Conservation (phyloP, 2,329 filamentous ascomycete species). For the Aspergillus calidoustus region DNA sequence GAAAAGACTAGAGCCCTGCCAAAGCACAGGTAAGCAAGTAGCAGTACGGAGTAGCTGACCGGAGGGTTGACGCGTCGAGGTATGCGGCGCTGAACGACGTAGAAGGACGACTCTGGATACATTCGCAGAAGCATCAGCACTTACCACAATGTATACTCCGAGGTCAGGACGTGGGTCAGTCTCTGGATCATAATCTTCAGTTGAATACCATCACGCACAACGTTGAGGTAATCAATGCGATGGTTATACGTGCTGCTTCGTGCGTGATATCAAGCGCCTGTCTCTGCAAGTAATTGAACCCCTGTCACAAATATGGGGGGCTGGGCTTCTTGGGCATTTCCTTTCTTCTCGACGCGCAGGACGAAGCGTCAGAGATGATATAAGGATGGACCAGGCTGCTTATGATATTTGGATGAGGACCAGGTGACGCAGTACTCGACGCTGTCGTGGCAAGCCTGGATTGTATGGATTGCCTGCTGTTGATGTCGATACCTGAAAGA, state of each 20-base stretch:
- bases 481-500: background rate
- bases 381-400: background rate
- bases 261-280: background rate
- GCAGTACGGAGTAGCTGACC: background rate
- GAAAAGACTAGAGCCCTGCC: background rate
- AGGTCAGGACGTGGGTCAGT: background rate
- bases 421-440: slow-evolving; percentile 1
- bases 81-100: background rate
- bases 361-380: background rate
- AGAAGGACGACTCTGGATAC: background rate
- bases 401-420: slow-evolving; percentile 2
- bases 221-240: background rate
- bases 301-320: background rate
- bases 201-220: background rate
- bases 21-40: background rate
- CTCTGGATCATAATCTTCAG: background rate
- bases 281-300: background rate
- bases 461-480: background rate
- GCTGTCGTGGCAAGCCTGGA: background rate
- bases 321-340: background rate
- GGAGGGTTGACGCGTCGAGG: background rate
- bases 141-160: background rate
- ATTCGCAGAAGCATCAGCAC: background rate
- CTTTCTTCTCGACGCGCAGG: background rate
- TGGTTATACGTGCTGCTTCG: background rate